Conservation (phyloP, 805 yeast genomes). For the Hanseniaspora valbyensis region DNA sequence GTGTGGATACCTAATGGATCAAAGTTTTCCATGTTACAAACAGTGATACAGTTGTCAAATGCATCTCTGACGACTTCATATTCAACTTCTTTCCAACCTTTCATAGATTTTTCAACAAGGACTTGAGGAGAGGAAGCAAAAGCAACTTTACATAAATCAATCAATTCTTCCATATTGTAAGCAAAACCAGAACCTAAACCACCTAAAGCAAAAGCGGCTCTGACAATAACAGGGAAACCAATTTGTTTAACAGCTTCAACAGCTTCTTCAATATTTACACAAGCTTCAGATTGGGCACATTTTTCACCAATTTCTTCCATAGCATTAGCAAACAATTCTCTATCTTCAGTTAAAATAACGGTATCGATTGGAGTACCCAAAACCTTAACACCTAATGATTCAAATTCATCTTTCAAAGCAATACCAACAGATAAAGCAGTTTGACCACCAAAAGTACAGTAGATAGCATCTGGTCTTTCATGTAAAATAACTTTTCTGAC, state of each 20-base stretch:
- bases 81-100: conserved; percentile 99
- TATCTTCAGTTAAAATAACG: conserved; percentile 91
- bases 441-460: conserved; percentile 97
- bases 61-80: conserved; percentile 97
- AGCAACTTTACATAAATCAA: conserved; percentile 80
- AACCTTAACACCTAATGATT: conserved; percentile 82
- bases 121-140: conserved; percentile 88
- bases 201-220: conserved; percentile 95
- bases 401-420: conserved; percentile 89
- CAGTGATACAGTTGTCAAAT: conserved; percentile 94
- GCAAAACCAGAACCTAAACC: conserved; percentile 98
- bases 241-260: conserved; percentile 75
- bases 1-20: conserved; percentile 98
- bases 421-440: conserved; percentile 90
- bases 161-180: conserved; percentile 64
- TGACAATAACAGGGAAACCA: conserved; percentile 92
- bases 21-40: conserved; percentile 97
- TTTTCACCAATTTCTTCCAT: conserved; percentile 91
- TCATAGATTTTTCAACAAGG: conserved; percentile 88
- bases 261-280: conserved; percentile 86
- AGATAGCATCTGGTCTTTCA: conserved; percentile 91
- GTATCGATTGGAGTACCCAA: conserved; percentile 96
- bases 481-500: conserved; percentile 90
- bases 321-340: conserved; percentile 92
- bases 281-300: conserved; percentile 94